Evolutionary conservation across 1,139 yeast species (phyloP), one percentile per base, ranked within the genome.

Genomic region (Scheffersomyces stambukii): DNA sequence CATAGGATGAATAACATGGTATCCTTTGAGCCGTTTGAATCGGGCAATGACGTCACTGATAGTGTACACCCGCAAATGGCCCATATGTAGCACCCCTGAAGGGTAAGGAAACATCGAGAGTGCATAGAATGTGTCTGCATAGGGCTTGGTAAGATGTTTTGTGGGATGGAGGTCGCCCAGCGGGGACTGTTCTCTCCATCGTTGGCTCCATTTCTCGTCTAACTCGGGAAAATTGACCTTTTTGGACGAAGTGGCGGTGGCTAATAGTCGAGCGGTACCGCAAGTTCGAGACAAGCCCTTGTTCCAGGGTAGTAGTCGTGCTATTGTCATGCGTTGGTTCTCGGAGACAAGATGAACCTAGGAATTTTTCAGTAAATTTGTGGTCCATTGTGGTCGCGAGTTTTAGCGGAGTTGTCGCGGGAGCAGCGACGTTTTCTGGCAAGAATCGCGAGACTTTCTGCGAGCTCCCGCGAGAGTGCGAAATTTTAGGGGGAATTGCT

Each of bases 21-120:
- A 74, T 1, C 96, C 96, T 33, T 71, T 74, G 57, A 84, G 70
- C 39, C 93, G 64, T 43, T 85, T 75, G 54, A 75, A 91, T 41
- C 97, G 61, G 1, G 95, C 75, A 21, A 91, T 52, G 1, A 79
- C 82, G 52, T 91, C 98, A 46, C 91, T 79, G 23, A 91, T 86
- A 1, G 96, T 83, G 54, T 85, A 91, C 0, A 91, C 97, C 31
- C 98, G 64, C 20, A 88, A 65, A 56, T 91, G 98, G 0, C 98
- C 98, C 73, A 91, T 77, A 50, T 91, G 98, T 9, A 91, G 66
- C 37, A 71, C 67, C 1, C 98, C 98, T 0, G 96, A 85, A 0
- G 98, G 98, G 46, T 91, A 91, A 0, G 98, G 98, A 50, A 91
- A 91, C 96, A 85, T 85, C 1, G 95, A 71, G 23, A 89, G 62